Evolutionary conservation across 169 alveolate genomes (phyloP).

Genomic region (Theileria parva): DNA sequence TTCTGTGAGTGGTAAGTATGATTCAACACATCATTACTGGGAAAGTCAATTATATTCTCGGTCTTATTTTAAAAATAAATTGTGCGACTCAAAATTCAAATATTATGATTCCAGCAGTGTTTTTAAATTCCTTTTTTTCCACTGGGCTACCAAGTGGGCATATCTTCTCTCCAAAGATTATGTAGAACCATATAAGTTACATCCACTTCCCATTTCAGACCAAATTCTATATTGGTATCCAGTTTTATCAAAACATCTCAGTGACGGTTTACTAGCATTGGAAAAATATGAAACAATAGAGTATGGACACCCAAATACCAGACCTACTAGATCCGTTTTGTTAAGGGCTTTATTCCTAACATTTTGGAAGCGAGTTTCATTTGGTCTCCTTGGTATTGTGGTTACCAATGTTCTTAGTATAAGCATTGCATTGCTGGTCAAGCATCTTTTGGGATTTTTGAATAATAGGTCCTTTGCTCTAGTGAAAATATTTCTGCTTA

Average conservation of each 20-base stretch:
- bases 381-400: conserved; percentile 13
- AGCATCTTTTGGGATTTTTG: background rate
- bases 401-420: conserved; percentile 8
- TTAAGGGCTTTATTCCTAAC: background rate
- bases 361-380: background rate
- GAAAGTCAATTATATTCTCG: background rate
- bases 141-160: conserved; percentile 42
- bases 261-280: conserved; percentile 47
- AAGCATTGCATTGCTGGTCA: background rate
- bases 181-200: conserved; percentile 22
- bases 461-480: background rate
- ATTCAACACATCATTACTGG: too few relatives aligned
- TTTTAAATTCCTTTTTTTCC: conserved; percentile 23
- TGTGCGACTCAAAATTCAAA: background rate
- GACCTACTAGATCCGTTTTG: background rate
- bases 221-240: conserved; percentile 44
- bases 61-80: background rate
- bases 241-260: conserved; percentile 43
- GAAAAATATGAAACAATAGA: conserved; percentile 10
- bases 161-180: background rate
- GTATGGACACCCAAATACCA: too few relatives aligned
- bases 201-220: conserved; percentile 41
- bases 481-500: background rate
- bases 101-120: conserved; percentile 19
- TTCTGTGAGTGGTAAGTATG: too few relatives aligned